These are phyloP conservation scores for Platismatia glauca DNA, from an alignment of 495 filamentous ascomycete species.

Conservation along the genomic window DNA sequence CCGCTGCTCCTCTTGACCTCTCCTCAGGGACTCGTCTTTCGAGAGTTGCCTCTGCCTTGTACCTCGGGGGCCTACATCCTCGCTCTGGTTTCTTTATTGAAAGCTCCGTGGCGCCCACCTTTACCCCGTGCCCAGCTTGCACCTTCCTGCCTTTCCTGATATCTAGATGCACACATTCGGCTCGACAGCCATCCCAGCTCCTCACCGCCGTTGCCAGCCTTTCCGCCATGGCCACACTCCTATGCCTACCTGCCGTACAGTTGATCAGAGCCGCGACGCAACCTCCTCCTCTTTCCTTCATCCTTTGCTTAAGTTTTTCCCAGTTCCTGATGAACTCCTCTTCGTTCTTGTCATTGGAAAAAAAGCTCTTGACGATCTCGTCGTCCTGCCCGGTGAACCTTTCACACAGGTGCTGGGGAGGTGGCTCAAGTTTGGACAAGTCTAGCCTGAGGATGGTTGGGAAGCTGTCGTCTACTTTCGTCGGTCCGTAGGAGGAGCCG, in stretches of 20 bases:
- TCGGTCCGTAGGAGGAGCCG: not conserved
- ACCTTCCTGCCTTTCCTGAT: not conserved
- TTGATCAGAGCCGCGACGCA: slow-evolving; percentile 1
- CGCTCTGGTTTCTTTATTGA: not conserved
- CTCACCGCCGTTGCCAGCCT: not conserved
- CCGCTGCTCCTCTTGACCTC: not conserved
- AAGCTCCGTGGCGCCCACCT: not conserved
- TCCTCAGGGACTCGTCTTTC: not conserved
- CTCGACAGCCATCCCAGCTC: not conserved
- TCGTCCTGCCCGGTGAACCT: not conserved
- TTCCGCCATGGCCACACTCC: slow-evolving; percentile 12
- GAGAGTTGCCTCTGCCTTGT: not conserved
- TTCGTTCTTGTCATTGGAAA: not conserved
- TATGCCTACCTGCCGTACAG: slow-evolving; percentile 1
- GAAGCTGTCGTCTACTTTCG: not conserved
- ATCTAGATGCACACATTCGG: slow-evolving; percentile 9
- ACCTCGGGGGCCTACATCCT: not conserved
- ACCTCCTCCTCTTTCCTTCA: not conserved
- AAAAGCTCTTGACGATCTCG: not conserved
- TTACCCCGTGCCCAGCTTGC: not conserved
- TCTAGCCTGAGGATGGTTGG: not conserved
- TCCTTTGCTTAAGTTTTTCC: not conserved
- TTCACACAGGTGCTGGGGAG: not conserved
- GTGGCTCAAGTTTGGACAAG: not conserved
- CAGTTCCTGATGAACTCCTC: not conserved